phyloP scores from a whole-genome alignment of 352 stramenopile genomes.

The Pythium dissotocum region DNA sequence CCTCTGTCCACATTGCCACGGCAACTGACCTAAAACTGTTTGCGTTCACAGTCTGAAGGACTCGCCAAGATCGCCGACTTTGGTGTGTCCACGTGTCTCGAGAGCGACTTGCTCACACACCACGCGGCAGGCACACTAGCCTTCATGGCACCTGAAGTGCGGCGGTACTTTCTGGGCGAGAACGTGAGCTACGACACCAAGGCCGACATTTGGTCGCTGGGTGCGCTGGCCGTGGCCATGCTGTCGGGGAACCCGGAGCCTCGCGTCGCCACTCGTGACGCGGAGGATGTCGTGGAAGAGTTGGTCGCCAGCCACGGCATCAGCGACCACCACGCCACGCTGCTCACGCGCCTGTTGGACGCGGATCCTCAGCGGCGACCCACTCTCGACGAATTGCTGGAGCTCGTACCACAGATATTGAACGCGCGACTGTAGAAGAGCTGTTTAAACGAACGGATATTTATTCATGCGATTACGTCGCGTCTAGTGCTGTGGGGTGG shows the following conservation, averaged over 20 bases:
- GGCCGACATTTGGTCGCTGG: slow-evolving; percentile 81
- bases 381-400: slow-evolving; percentile 46
- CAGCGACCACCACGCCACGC: slow-evolving; percentile 28
- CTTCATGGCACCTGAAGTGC: slow-evolving; percentile 83
- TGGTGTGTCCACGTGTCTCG: slow-evolving; percentile 77
- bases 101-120: slow-evolving; percentile 70
- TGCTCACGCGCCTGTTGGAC: slow-evolving; percentile 51
- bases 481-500: slow-evolving; percentile 29
- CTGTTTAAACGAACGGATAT: slow-evolving; percentile 27
- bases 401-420: slow-evolving; percentile 33
- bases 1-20: not conserved
- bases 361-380: slow-evolving; percentile 39
- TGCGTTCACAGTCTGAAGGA: slow-evolving; percentile 46
- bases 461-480: slow-evolving; percentile 8
- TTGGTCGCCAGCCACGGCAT: slow-evolving; percentile 5
- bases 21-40: not conserved
- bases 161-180: slow-evolving; percentile 71
- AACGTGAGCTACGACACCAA: slow-evolving; percentile 65
- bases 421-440: slow-evolving; percentile 54
- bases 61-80: slow-evolving; percentile 81
- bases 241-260: slow-evolving; percentile 65
- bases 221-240: slow-evolving; percentile 72
- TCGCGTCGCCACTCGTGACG: slow-evolving; percentile 62
- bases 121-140: slow-evolving; percentile 74
- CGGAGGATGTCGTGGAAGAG: slow-evolving; percentile 61